Conservation (phyloP, 2,329 filamentous ascomycete genomes). For the Sarocladium brachiariae region DNA sequence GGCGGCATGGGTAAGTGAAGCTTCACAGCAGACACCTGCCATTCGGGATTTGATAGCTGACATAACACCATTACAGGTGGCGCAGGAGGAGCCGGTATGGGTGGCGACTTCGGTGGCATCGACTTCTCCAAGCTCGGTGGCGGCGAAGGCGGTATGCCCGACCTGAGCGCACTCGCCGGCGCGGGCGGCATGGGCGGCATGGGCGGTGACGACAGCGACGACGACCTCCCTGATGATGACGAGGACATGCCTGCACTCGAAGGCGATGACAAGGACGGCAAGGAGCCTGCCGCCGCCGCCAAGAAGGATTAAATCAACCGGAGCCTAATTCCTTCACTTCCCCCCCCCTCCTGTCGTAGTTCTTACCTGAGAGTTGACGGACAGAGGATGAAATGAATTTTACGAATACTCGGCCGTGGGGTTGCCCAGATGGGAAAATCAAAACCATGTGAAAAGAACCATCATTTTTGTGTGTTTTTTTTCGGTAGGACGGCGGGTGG, state of each 20-base stretch:
- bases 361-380: neutral
- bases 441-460: too few relatives aligned
- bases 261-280: constrained; percentile 37
- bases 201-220: constrained; percentile 41
- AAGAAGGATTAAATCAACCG: constrained; percentile 33
- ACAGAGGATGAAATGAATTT: too few relatives aligned
- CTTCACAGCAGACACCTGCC: too few relatives aligned
- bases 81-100: constrained; percentile 36
- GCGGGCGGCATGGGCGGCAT: constrained; percentile 55
- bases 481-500: too few relatives aligned
- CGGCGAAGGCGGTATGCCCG: constrained; percentile 26
- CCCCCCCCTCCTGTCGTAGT: neutral
- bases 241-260: constrained; percentile 84
- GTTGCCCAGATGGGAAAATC: too few relatives aligned
- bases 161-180: constrained; percentile 41
- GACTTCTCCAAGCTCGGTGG: constrained; percentile 88
- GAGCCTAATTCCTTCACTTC: too few relatives aligned
- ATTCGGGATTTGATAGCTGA: neutral
- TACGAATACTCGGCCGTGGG: too few relatives aligned
- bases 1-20: constrained; percentile 54
- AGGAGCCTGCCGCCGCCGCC: constrained; percentile 26
- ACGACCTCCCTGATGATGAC: constrained; percentile 50
- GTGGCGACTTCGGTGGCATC: constrained; percentile 74
- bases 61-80: neutral
- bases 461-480: too few relatives aligned